These are phyloP conservation scores for Chlamydomonas reinhardtii DNA, from an alignment of 163 green algal genomes.

Conservation along the genomic window DNA sequence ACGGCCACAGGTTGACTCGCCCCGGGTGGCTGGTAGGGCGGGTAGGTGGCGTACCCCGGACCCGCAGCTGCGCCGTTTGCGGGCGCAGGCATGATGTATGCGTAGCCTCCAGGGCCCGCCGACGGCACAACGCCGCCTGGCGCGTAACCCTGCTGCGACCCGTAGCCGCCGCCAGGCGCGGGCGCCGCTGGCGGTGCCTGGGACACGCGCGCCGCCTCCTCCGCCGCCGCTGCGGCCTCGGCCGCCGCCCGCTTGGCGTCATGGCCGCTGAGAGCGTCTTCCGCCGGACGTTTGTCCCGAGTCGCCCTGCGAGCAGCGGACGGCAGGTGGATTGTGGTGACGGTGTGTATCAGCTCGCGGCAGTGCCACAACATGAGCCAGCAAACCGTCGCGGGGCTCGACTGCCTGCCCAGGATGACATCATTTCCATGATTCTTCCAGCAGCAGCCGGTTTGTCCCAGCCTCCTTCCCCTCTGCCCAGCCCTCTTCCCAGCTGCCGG, in stretches of 20 bases:
- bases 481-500: too few species aligned
- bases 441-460: too few species aligned
- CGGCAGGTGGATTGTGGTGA: too few species aligned
- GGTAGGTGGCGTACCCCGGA: background rate
- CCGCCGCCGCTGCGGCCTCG: background rate
- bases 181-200: background rate
- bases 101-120: background rate
- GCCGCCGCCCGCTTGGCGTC: background rate
- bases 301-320: background rate
- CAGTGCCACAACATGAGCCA: background rate
- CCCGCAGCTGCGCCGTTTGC: too few species aligned
- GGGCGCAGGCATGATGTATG: background rate
- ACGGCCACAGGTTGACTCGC: too few species aligned
- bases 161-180: background rate
- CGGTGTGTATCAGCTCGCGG: too few species aligned
- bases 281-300: conserved; percentile 18
- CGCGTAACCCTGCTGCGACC: background rate
- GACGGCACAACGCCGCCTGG: background rate
- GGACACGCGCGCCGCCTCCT: background rate
- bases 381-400: too few species aligned
- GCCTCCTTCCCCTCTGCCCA: too few species aligned
- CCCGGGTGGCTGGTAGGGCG: background rate
- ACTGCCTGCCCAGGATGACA: too few species aligned
- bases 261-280: background rate
- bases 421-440: too few species aligned